Conservation (phyloP, 2,329 filamentous ascomycete genomes). For the Fusarium praegraminearum region DNA sequence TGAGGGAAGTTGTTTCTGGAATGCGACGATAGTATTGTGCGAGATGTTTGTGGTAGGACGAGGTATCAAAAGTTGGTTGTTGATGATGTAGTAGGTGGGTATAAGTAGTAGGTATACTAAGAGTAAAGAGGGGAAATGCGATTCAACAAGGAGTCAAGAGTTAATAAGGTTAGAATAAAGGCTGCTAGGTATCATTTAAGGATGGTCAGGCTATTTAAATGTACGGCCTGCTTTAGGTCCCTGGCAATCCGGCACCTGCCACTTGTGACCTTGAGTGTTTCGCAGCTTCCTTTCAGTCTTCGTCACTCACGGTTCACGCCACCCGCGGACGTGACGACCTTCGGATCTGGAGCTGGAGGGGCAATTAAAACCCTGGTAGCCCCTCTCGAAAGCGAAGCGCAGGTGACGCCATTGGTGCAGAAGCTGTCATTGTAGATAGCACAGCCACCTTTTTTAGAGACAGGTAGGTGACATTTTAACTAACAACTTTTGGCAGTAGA, state of each 20-base stretch:
- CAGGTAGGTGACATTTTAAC: background rate
- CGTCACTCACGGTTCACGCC: conserved; percentile 18
- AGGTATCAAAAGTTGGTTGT: conserved; percentile 15
- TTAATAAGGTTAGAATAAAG: conserved; percentile 1
- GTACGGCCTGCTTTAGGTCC: conserved; percentile 4
- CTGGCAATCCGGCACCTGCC: conserved; percentile 30
- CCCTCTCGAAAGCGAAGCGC: conserved; percentile 29
- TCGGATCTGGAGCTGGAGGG: conserved; percentile 22
- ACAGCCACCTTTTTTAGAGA: conserved; percentile 28
- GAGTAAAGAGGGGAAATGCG: conserved; percentile 22
- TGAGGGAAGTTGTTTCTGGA: background rate
- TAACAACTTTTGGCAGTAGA: background rate
- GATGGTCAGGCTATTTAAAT: conserved; percentile 29
- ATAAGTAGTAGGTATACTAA: conserved; percentile 4
- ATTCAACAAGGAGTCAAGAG: conserved; percentile 9
- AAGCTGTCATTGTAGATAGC: conserved; percentile 17
- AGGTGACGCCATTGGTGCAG: conserved; percentile 39
- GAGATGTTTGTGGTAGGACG: conserved; percentile 3
- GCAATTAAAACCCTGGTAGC: conserved; percentile 35
- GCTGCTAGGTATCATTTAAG: conserved; percentile 1
- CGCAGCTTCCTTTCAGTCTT: conserved; percentile 17
- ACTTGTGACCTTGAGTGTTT: conserved; percentile 37
- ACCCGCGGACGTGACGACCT: conserved; percentile 17
- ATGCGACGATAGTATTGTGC: background rate
- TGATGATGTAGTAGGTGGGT: conserved; percentile 36